Percentiles rank a stretch among this genome's conserved stretches.
phyloP scores from a whole-genome alignment of 306 rosid genomes.

The Hippophae rhamnoides region DNA sequence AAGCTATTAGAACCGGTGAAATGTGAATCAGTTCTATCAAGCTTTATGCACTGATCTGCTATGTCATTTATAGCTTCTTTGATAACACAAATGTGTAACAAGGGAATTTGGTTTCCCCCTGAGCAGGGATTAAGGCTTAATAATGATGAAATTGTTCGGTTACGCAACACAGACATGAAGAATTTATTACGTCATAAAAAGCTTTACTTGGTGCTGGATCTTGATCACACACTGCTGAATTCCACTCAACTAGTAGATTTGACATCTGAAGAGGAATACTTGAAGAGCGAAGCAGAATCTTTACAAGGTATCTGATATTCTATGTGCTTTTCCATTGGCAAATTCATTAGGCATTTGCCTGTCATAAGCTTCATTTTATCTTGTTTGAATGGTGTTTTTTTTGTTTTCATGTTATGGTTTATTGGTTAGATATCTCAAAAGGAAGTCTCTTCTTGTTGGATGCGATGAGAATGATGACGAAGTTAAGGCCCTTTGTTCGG shows the following conservation, averaged over 20 bases:
- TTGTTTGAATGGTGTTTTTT: neutral
- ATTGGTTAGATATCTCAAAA: constrained; percentile 43
- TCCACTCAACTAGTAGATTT: constrained; percentile 50
- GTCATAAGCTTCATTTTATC: neutral
- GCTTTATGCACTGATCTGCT: too few species aligned
- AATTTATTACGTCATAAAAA: constrained; percentile 40
- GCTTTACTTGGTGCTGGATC: constrained; percentile 77
- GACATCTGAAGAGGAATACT: constrained; percentile 53
- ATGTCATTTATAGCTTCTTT: too few species aligned
- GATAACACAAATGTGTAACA: too few species aligned
- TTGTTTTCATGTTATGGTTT: neutral
- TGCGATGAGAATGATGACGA: constrained; percentile 73
- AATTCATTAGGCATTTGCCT: neutral
- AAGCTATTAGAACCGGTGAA: too few species aligned
- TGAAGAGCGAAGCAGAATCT: constrained; percentile 48
- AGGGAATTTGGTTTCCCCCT: too few species aligned
- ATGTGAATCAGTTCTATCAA: too few species aligned
- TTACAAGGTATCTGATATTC: constrained; percentile 36
- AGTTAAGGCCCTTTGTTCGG: constrained; percentile 75
- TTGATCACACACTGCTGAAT: constrained; percentile 78
- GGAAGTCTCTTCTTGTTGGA: constrained; percentile 65
- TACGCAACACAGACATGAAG: constrained; percentile 60
- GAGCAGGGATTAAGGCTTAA: constrained; percentile 66
- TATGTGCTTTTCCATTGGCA: neutral
- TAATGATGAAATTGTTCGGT: constrained; percentile 58